Conservation (phyloP, 1,284 basidiomycete genomes). For the Pascua sp. region DNA sequence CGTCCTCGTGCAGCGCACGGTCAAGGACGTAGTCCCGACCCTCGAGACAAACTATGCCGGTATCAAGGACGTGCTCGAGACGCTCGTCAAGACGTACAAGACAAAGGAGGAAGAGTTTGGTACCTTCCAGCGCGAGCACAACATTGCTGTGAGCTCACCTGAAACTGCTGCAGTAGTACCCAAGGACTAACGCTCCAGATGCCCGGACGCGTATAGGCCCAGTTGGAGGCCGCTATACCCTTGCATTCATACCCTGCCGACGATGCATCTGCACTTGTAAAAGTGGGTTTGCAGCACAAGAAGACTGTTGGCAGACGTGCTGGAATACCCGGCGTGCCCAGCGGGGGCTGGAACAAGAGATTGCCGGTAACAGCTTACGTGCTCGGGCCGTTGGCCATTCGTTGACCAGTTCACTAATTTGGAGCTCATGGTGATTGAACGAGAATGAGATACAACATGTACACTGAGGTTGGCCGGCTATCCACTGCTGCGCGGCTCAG, state of each 20-base stretch:
- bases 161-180: neutral
- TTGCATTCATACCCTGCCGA: constrained; percentile 12
- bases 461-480: no score
- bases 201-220: constrained; percentile 7
- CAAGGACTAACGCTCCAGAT: constrained; percentile 2
- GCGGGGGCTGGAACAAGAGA: no score
- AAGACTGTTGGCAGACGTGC: no score
- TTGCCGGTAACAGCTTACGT: no score
- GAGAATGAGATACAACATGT: no score
- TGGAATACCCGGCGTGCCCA: no score
- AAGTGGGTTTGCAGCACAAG: no score
- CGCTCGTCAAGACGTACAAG: constrained; percentile 78
- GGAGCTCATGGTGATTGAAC: no score
- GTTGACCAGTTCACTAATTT: no score
- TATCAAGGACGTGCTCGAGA: constrained; percentile 75
- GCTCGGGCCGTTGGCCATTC: no score
- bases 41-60: constrained; percentile 80
- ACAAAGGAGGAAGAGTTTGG: constrained; percentile 80
- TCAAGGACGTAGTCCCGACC: constrained; percentile 89
- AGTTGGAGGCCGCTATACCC: constrained; percentile 10
- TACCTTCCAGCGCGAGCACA: constrained; percentile 74
- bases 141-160: constrained; percentile 57
- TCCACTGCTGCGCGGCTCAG: no score
- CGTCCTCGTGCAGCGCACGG: constrained; percentile 90
- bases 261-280: constrained; percentile 3